These are phyloP conservation scores for Solanum neorickii DNA, from an alignment of 257 asterid species.

Conservation along the genomic window DNA sequence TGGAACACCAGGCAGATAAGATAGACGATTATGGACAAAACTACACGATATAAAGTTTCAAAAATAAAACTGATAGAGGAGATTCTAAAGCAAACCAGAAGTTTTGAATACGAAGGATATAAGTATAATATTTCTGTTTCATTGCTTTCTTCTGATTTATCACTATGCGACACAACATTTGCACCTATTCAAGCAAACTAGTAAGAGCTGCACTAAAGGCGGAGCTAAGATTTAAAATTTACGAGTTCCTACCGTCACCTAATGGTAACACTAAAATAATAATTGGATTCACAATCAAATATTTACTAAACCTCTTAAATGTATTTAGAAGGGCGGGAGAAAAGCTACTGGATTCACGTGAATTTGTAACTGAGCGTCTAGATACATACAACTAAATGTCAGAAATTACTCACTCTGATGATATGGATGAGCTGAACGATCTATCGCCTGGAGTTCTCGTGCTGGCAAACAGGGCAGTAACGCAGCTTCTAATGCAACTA, in stretches of 20 bases:
- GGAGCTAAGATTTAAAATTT: neutral
- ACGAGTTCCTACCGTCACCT: neutral
- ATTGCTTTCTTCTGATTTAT: neutral
- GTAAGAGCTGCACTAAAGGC: neutral
- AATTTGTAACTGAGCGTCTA: neutral
- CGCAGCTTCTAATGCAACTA: conserved; percentile 84
- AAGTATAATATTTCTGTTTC: neutral
- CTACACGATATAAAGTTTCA: no score
- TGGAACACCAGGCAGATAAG: neutral
- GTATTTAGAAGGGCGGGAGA: neutral
- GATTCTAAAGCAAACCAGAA: neutral
- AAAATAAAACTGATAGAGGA: neutral
- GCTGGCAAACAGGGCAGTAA: conserved; percentile 95
- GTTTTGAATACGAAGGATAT: neutral
- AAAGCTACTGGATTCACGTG: neutral
- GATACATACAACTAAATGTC: neutral
- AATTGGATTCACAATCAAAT: neutral
- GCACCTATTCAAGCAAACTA: neutral
- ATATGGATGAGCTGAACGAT: conserved; percentile 95
- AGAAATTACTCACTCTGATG: conserved; percentile 64
- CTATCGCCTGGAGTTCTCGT: conserved; percentile 92
- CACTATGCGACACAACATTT: neutral
- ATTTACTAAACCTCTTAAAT: no score
- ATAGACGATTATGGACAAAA: neutral
- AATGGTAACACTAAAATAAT: neutral